Base-by-base conservation (phyloP, 345 rosid genomes). In the Melaleuca quinquenervia region DNA sequence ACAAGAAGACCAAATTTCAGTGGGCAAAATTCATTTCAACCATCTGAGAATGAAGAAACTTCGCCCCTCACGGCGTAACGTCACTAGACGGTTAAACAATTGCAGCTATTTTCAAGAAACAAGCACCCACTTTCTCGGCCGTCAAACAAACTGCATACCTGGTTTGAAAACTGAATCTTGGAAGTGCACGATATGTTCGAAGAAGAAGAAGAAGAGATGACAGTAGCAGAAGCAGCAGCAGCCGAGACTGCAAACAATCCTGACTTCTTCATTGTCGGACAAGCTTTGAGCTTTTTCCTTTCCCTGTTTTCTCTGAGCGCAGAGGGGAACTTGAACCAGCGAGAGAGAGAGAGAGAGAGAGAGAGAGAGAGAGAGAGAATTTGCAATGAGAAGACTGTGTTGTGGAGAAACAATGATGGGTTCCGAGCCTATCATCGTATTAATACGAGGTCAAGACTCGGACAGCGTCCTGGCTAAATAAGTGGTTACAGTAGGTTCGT, bases 121-220 rank as follows among this genome's bases (percentile, higher is more conserved):
- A 44, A 62, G 49, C 56, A 82, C 14, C 80, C 80, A 32, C 26
- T 70, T 36, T 20, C 80, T 70, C 13, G 14, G 48, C 80, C 80
- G 48, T 44, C 80, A 20, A 24, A 20, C 80, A 18, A 80, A 49
- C 64, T 41, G 16, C 70, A 84, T 87, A 93, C 98, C 94, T 94
- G 87, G 75, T 55, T 88, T 29, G 93, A 87, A 86, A 85, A 82
- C 76, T 88, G 91, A 58, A 92, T 55, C 83, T 87, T 91, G 86
- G 91, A 87, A 55, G 84, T 87, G 76, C 82, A 89, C 51, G 85
- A 14, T 15, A 56, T 83, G 82, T n/a, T 87, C 11, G 89, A 78
- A 82, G 93, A 89, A 48, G 92, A 87, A 83, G 92, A 87, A 4
- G 91, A 76, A 21, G 91, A 84, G 49, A 82, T 26, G n/a, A 80